Evolutionary conservation across 352 stramenopile species (phyloP).

Genomic region (Globisporangium mamillatum): DNA sequence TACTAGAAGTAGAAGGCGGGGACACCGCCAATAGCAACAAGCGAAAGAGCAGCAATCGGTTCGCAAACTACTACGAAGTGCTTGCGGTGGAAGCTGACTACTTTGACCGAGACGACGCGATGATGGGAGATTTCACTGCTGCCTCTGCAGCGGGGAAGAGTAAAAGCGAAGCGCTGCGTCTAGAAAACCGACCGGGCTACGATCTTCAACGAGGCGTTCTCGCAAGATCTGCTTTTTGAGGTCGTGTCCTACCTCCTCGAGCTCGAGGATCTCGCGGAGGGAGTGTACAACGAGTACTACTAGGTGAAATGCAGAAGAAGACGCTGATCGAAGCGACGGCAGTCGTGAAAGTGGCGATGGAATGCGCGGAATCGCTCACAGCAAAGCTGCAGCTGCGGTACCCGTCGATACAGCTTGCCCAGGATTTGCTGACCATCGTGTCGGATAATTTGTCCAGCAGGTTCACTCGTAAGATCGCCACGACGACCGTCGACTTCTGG

Average conservation of each 20-base stretch:
- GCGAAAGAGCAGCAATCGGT: conserved; percentile 1
- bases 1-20: not conserved
- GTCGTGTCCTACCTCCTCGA: conserved; percentile 30
- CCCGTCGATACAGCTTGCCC: conserved; percentile 17
- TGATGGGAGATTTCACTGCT: not conserved
- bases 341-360: conserved; percentile 29
- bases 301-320: conserved; percentile 32
- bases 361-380: conserved; percentile 18
- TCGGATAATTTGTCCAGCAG: not conserved
- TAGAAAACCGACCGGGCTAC: conserved; percentile 6
- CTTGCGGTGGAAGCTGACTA: conserved; percentile 22
- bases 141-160: not conserved
- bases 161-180: not conserved
- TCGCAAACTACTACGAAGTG: conserved; percentile 27
- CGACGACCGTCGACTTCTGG: too few relatives aligned
- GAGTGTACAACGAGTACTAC: conserved; percentile 24
- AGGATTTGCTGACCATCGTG: conserved; percentile 24
- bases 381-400: conserved; percentile 18
- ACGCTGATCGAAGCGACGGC: conserved; percentile 37
- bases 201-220: conserved; percentile 24
- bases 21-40: not conserved
- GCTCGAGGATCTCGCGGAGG: conserved; percentile 21
- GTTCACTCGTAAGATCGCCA: too few relatives aligned
- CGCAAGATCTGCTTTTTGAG: conserved; percentile 26
- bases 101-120: conserved; percentile 10